phyloP scores from a whole-genome alignment of 176 grass and related monocot species.

The Panicum miliaceum region DNA sequence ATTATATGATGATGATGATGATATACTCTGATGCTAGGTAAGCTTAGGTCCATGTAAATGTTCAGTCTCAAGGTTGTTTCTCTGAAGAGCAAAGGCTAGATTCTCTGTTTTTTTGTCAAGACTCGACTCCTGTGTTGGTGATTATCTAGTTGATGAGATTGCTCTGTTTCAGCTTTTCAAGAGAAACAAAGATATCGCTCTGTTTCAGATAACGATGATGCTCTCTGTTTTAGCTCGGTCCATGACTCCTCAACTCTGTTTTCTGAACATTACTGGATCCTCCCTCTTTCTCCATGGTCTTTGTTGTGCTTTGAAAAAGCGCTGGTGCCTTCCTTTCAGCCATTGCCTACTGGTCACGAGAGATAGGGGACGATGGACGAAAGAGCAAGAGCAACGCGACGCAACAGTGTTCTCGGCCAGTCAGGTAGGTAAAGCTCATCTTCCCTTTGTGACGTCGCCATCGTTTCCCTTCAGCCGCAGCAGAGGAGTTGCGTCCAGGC shows the following conservation, averaged over 20 bases:
- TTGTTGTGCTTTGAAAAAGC: not conserved
- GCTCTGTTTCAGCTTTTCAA: too few species aligned
- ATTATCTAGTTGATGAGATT: not conserved
- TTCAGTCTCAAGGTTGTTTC: not conserved
- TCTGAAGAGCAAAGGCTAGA: too few species aligned
- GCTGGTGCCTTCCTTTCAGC: not conserved
- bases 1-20: not conserved
- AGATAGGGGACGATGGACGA: not conserved
- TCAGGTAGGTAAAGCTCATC: not conserved
- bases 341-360: not conserved
- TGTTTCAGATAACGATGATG: too few species aligned
- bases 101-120: conserved; percentile 1
- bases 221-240: too few species aligned
- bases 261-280: too few species aligned
- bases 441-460: not conserved
- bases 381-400: not conserved
- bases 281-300: not conserved
- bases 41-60: conserved; percentile 16
- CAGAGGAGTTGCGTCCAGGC: too few species aligned
- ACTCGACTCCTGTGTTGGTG: not conserved
- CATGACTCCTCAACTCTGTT: too few species aligned
- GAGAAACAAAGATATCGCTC: too few species aligned
- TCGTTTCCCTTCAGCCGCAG: not conserved
- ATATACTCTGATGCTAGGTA: not conserved
- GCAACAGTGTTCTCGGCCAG: not conserved